Base-by-base conservation (phyloP, 192 early-diverging fungal species). In the Funneliformis geosporum region DNA sequence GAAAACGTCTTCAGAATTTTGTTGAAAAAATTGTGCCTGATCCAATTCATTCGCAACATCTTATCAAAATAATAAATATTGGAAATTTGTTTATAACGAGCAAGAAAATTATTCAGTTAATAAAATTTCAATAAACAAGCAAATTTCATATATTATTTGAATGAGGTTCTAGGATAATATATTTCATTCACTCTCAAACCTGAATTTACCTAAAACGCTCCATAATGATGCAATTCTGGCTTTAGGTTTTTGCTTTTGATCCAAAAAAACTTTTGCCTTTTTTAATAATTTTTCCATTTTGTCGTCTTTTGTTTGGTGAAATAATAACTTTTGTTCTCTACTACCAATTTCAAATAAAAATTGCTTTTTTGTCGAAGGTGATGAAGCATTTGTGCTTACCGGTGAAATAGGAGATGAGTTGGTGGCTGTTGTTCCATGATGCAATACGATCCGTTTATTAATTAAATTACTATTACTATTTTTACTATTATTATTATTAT, bases 1-100 rank as follows among this genome's bases (percentile, higher is more conserved):
- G 78, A 92, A 94, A 2, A 95, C 87, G 38, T 89, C 86, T 27
- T 88, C 87, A 40, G 88, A 90, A 86, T 96, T 85, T n/a, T 94
- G 92, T 80, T 92, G 89, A 80, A 94, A 94, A 84, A 95, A 94
- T 80, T 88, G 90, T 39, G 86, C 84, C 76, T 95, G 91, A 61
- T 95, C 93, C 76, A 89, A 88, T 59, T 90, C 90, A 46, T 85
- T 91, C 14, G 90, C 82, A 33, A 83, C 86, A 83, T 93, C 92
- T 93, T 78, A 43, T 9, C 40, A 28, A n/a, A 0, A 55, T 5
- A 14, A 55, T 55, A 55, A 18, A 4, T 18, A 11, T 55, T 50
- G 47, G 14, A 55, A 55, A 55, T 55, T 5, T 21, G 21, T 55
- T 55, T 21, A 55, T 55, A 55, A 55, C 7, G 18, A 21, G 21